phyloP scores from a whole-genome alignment of 1,284 basidiomycete genomes.

The Somion occarium region DNA sequence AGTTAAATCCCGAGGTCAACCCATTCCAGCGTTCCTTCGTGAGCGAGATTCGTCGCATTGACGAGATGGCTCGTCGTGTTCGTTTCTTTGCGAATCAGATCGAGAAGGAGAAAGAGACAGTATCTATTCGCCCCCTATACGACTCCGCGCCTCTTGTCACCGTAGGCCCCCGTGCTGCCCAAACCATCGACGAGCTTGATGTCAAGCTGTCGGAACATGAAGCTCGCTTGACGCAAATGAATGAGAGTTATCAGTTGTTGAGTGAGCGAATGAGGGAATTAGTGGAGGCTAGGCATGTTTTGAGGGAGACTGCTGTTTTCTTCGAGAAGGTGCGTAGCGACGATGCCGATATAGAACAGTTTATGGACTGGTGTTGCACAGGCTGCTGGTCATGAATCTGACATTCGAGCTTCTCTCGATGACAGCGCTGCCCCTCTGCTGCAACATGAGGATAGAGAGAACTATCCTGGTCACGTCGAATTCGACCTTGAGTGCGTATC shows the following conservation, averaged over 20 bases:
- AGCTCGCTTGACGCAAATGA: slow-evolving; percentile 86
- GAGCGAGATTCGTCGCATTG: slow-evolving; percentile 89
- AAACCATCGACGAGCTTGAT: slow-evolving; percentile 92
- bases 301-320: slow-evolving; percentile 95
- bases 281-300: slow-evolving; percentile 89
- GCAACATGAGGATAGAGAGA: slow-evolving; percentile 85
- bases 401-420: slow-evolving; percentile 88
- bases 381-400: slow-evolving; percentile 78
- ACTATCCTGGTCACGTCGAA: slow-evolving; percentile 45
- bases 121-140: slow-evolving; percentile 78
- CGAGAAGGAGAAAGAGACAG: slow-evolving; percentile 75
- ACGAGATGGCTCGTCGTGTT: slow-evolving; percentile 93
- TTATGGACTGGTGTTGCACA: slow-evolving; percentile 31
- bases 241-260: slow-evolving; percentile 87
- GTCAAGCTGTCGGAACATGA: slow-evolving; percentile 88
- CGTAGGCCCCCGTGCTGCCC: slow-evolving; percentile 86
- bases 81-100: slow-evolving; percentile 90
- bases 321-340: slow-evolving; percentile 72
- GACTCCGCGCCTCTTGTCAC: slow-evolving; percentile 82
- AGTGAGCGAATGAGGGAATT: slow-evolving; percentile 87
- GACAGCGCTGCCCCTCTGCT: slow-evolving; percentile 90
- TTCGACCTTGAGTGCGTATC: slow-evolving; percentile 82
- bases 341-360: background rate
- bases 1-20: slow-evolving; percentile 94
- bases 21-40: slow-evolving; percentile 99